Evolutionary conservation across 371 early-diverging fungal species (phyloP), one percentile per base, ranked within the genome.

Genomic region (Paraphysoderma sedebokerense): DNA sequence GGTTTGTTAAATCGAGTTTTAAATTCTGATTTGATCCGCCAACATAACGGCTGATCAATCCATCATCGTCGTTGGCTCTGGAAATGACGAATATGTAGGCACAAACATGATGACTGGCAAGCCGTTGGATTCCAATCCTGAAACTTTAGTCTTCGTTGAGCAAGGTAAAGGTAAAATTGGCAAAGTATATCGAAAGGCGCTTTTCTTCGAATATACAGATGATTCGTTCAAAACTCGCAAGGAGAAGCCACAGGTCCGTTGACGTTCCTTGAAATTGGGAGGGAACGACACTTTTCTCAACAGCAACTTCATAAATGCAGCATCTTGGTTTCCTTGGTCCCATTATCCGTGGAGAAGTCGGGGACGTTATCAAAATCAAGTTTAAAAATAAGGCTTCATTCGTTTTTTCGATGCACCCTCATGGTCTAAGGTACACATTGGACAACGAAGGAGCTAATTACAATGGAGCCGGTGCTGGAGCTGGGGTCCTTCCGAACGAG

Each of bases 311-410:
- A n/a, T 13, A 29, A 6, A 6, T 42, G 44, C n/a, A n/a, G 39
- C 39, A 39, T 0, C 50, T 68, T 19, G 73, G 73, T 2, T 40
- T 63, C 13, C 24, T 70, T 29, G 73, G 73, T 0, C 73, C 73
- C 15, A 51, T 70, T 13, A 49, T 72, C 40, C 59, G 70, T 42
- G 73, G 65, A 13, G 70, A 72, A 48, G 66, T 63, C 34, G 68
- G 68, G 11, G 69, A 70, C 50, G 62, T 58, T 26, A 38, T 72
- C 17, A 55, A 50, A 6, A 59, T 72, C 24, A 37, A 44, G 5
- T 70, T 70, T 52, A 38, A 50, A 29, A 72, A 72, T 50, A 54
- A 47, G 30, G 68, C 68, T 0, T 48, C 63, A n/a, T 27, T 12
- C 8, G 57, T 65, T 4, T 65, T 56, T 44, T 63, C 62, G 34